Base-by-base conservation (phyloP, 306 rosid species). In the Cicer bijugum region DNA sequence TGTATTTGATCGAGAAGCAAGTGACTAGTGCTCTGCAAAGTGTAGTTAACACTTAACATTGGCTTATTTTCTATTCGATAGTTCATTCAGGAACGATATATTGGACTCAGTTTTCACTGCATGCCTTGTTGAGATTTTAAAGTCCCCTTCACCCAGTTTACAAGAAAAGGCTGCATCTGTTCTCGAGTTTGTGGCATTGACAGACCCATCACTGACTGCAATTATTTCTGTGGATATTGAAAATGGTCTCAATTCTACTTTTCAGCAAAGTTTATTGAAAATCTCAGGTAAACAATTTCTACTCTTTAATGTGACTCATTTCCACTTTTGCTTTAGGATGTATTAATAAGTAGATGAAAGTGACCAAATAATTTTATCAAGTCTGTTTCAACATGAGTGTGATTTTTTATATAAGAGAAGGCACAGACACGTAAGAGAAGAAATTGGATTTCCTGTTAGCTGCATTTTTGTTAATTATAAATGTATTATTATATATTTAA, bases 131-230 rank as follows among this genome's bases (percentile, higher is more conserved):
- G 91, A 89, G 81, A 88, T 89, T 75, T 85, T 93, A 62, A 90
- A 91, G 85, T 75, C 84, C 39, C 80, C 92, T 57, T 65, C 85
- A 37, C 88, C 89, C 55, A 84, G 16, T 78, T 81, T 90, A 80
- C 97, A 93, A 80, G 84, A 80, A 75, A 91, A 91, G 82, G 96
- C 96, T 61, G 89, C 93, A 19, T 86, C 89, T 14, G 79, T 89
- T 45, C 93, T 93, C 0, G 97, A 93, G 81, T 93, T 89, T 75
- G 85, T 81, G 71, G 82, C 89, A 74, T 71, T 87, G 78, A 83
- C 71, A 64, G 93, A 89, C 79, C 90, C 86, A 74, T 76, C 86
- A 67, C 83, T 88, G 79, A 77, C 81, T 71, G 44, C 73, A 14
- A 66, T 84, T 75, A 64, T 71, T 42, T 72, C 87, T 6, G 77